Conservation (phyloP, 176 grass and related monocot genomes). For the Triticum aestivum region IWGSC_CS_RefSeq_v2.1 NC_057798.1:677665063-677665562, state of each 20-base stretch:
- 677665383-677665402: slow-evolving; percentile 86
- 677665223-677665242: slow-evolving; percentile 21
- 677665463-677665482: slow-evolving; percentile 78
- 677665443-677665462: slow-evolving; percentile 90
- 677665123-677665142: not conserved
- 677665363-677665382: slow-evolving; percentile 81
- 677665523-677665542: slow-evolving; percentile 80
- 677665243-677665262: slow-evolving; percentile 31
- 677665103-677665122: slow-evolving; percentile 64
- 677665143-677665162: not conserved
- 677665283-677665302: slow-evolving; percentile 92
- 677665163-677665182: slow-evolving; percentile 3
- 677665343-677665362: slow-evolving; percentile 90
- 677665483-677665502: slow-evolving; percentile 89
- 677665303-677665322: slow-evolving; percentile 73
- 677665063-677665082: slow-evolving; percentile 90
- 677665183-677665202: not conserved
- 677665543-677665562: slow-evolving; percentile 96
- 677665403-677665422: slow-evolving; percentile 81
- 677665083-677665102: slow-evolving; percentile 62
- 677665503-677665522: slow-evolving; percentile 91
- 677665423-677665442: slow-evolving; percentile 67
- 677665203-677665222: slow-evolving; percentile 4
- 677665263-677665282: slow-evolving; percentile 68
- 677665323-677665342: slow-evolving; percentile 96